phyloP scores from a whole-genome alignment of 257 asterid genomes.

The Scutellaria galericulata region DNA sequence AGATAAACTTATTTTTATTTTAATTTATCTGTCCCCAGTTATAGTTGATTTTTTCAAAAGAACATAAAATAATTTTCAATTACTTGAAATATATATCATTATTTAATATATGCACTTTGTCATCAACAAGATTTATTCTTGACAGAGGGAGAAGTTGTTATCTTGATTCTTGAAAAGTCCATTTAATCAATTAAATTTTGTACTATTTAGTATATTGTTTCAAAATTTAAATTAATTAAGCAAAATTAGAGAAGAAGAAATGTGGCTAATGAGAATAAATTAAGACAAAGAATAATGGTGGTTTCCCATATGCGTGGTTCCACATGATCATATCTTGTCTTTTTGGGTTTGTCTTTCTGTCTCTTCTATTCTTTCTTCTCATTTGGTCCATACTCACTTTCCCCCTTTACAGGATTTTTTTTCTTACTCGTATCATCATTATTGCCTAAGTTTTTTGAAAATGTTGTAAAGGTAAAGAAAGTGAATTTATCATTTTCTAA shows the following conservation, averaged over 20 bases:
- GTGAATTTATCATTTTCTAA: too few relatives aligned
- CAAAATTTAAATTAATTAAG: background rate
- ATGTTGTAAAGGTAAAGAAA: constrained; percentile 11
- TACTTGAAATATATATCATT: too few relatives aligned
- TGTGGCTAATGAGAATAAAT: constrained; percentile 10
- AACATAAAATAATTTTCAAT: too few relatives aligned
- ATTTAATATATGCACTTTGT: too few relatives aligned
- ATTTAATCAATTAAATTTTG: too few relatives aligned
- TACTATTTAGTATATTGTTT: too few relatives aligned
- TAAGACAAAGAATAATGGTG: background rate
- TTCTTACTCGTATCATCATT: constrained; percentile 17
- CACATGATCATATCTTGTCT: constrained; percentile 29
- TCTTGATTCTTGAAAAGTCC: too few relatives aligned
- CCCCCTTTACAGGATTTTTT: constrained; percentile 12
- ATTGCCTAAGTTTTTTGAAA: constrained; percentile 31
- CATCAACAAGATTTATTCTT: too few relatives aligned
- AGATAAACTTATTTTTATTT: too few relatives aligned
- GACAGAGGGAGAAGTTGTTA: too few relatives aligned
- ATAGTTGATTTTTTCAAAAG: too few relatives aligned
- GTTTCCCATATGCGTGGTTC: constrained; percentile 27
- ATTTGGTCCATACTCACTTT: constrained; percentile 10
- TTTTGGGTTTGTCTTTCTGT: constrained; percentile 41
- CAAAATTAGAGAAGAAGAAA: background rate
- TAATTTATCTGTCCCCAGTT: too few relatives aligned
- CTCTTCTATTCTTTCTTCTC: constrained; percentile 33